Evolutionary conservation across 139 green algal species (phyloP), one percentile per base, ranked within the genome.

Genomic region (Astrephomene gubernaculifera): DNA sequence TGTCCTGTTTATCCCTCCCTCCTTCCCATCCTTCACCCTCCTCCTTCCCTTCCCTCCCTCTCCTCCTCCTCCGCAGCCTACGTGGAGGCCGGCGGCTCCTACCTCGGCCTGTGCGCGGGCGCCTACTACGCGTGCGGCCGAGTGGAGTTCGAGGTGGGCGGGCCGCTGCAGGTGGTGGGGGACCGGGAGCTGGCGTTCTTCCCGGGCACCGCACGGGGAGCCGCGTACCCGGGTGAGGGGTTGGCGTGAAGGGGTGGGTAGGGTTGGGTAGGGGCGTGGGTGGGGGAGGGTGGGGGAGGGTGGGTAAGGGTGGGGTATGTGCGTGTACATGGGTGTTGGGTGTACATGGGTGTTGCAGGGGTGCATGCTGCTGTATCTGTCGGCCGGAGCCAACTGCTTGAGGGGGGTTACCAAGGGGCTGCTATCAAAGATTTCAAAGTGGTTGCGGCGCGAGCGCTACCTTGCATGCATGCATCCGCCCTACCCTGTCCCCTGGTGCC

Each of bases 171-270:
- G 79, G 94, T 96, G 17, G 63, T 91, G 0, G 94, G 92, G 0
- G 41, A 90, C 27, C 63, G 94, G 1, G 91, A 96, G 86, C 89
- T 97, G 29, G 29, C 9, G 3, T 96, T 97, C 79, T 97, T 95
- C 71, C 83, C 83, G 3, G 94, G 94, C 21, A 81, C 76, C 0
- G 93, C 90, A 0, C 81, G 52, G 0, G 94, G 94, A 2, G 79
- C 86, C 36, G 89, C 79, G 0, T 88, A 81, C 41, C 53, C 88
- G 64, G 87, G 88, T 91, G 71, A 29, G 61, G 4, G 54, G 52
- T 5, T 41, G 31, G 31, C n/a, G 29, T 5, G 31, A 43, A n/a
- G n/a, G n/a, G n/a, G n/a, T n/a, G n/a, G n/a, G n/a, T n/a, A n/a
- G n/a, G n/a, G n/a, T n/a, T n/a, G n/a, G n/a, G n/a, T n/a, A 6